Evolutionary conservation across 108 stramenopile species (phyloP), one percentile per base, ranked within the genome.

Genomic region (Pseudonitzschia pungens): DNA sequence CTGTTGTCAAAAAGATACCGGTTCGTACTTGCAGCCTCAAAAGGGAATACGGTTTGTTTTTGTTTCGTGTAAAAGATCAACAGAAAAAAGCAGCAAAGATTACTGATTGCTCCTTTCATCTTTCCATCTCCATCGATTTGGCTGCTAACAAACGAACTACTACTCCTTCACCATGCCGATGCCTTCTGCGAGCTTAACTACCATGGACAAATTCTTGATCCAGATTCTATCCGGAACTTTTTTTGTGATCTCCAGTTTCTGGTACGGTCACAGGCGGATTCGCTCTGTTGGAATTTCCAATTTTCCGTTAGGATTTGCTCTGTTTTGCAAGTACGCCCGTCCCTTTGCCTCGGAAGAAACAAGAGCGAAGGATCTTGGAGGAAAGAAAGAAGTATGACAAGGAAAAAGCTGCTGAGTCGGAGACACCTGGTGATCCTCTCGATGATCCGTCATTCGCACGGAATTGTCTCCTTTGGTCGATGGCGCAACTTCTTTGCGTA

Each of bases 281-380:
- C 22, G 54, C 26, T 55, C 54, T 2, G 29, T 62, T n/a, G 60
- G 60, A 15, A 62, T 62, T n/a, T 31, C 60, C n/a, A 62, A 62
- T 62, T 36, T 62, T 36, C 60, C 60, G 29, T 20, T 62, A 33
- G 32, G 36, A 7, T 62, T 62, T 62, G 60, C 36, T 12, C n/a
- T 62, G n/a, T 62, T 62, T 36, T 62, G 60, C 36, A 62, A 62
- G n/a, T 62, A 33, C 29, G 32, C 60, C 32, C 32, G 36, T 33
- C 60, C 60, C 14, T 62, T 62, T 62, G 36, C 40, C n/a, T 55
- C 54, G 54, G 9, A 12, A 22, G 54, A 55, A 62, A 14, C n/a
- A 33, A 24, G 60, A 33, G 36, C n/a, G n/a, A 26, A 62, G 18
- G n/a, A n/a, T 21, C 0, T 36, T 62, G 11, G 8, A 33, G 20